Evolutionary conservation across 495 filamentous ascomycete genomes (phyloP).

Genomic region (Eremomyces bilateralis): DNA sequence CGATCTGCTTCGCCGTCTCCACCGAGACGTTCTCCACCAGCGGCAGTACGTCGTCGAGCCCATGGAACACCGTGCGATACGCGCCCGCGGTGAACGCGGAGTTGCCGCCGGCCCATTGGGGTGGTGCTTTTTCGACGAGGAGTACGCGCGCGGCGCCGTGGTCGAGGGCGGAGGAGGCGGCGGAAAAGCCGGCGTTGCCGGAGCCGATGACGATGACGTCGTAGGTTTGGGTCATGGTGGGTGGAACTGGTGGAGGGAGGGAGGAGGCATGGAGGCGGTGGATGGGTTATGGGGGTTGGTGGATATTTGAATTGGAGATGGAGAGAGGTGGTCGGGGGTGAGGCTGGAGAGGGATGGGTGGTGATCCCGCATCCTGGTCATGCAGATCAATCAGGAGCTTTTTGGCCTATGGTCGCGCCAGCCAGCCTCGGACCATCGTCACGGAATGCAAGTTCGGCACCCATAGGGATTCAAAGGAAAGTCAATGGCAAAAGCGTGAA

Average conservation of each 20-base stretch:
- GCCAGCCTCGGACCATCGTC: too few species aligned
- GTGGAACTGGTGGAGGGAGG: background rate
- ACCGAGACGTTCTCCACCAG: slow-evolving; percentile 26
- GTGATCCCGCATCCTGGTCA: too few species aligned
- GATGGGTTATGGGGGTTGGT: too few species aligned
- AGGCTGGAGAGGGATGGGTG: too few species aligned
- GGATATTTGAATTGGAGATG: too few species aligned
- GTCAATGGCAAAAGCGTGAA: too few species aligned
- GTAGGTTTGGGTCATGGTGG: background rate
- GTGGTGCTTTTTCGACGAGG: slow-evolving; percentile 31
- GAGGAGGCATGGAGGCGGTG: background rate
- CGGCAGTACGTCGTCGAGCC: slow-evolving; percentile 25
- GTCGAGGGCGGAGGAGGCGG: slow-evolving; percentile 27
- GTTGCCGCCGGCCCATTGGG: slow-evolving; percentile 33
- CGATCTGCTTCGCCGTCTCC: slow-evolving; percentile 19
- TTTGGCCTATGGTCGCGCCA: too few species aligned
- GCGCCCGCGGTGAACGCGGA: slow-evolving; percentile 36
- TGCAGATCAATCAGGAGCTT: too few species aligned
- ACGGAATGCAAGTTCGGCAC: too few species aligned
- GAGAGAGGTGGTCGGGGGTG: too few species aligned
- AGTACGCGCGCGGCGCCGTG: slow-evolving; percentile 18
- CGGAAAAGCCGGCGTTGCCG: slow-evolving; percentile 37
- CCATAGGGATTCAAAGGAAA: too few species aligned
- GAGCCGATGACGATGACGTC: slow-evolving; percentile 33
- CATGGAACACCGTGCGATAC: slow-evolving; percentile 26